Percentiles rank a stretch among this genome's conserved stretches.
Evolutionary conservation across 2,329 filamentous ascomycete genomes (phyloP).

Genomic region (Ceratocystis variospora): DNA sequence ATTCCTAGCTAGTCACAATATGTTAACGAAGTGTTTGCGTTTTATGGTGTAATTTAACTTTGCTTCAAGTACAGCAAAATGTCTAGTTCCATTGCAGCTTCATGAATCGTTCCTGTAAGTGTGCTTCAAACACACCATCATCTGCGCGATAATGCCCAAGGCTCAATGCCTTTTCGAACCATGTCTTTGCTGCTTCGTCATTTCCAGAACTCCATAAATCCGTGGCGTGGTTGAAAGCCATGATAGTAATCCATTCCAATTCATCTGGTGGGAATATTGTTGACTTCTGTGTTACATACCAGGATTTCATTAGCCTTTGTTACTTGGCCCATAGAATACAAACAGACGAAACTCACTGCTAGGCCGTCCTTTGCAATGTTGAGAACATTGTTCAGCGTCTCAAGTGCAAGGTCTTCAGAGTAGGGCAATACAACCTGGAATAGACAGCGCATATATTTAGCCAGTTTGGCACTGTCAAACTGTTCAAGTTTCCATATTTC

Average conservation of each 20-base stretch:
- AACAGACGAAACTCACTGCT: constrained; percentile 28
- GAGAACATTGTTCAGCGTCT: constrained; percentile 50
- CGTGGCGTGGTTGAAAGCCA: constrained; percentile 55
- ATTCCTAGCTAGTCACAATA: too few relatives aligned
- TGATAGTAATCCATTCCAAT: constrained; percentile 61
- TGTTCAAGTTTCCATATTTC: constrained; percentile 44
- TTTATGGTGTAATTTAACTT: neutral
- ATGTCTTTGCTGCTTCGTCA: constrained; percentile 41
- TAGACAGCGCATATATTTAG: constrained; percentile 66
- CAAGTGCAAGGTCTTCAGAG: constrained; percentile 41
- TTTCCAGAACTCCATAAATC: constrained; percentile 48
- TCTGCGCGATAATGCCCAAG: constrained; percentile 48
- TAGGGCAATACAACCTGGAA: constrained; percentile 52
- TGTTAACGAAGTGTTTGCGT: neutral
- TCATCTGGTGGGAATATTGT: constrained; percentile 48
- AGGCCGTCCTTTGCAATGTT: constrained; percentile 38
- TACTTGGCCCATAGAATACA: neutral
- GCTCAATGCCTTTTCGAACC: constrained; percentile 49
- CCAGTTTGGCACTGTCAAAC: constrained; percentile 46
- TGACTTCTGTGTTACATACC: constrained; percentile 14
- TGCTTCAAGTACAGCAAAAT: neutral
- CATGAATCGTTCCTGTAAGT: constrained; percentile 33
- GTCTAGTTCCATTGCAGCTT: constrained; percentile 26
- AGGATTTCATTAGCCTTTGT: neutral
- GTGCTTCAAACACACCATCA: constrained; percentile 32